These are phyloP conservation scores for Histomonas meleagridis DNA, from an alignment of 208 protist species.

Conservation along the genomic window DNA sequence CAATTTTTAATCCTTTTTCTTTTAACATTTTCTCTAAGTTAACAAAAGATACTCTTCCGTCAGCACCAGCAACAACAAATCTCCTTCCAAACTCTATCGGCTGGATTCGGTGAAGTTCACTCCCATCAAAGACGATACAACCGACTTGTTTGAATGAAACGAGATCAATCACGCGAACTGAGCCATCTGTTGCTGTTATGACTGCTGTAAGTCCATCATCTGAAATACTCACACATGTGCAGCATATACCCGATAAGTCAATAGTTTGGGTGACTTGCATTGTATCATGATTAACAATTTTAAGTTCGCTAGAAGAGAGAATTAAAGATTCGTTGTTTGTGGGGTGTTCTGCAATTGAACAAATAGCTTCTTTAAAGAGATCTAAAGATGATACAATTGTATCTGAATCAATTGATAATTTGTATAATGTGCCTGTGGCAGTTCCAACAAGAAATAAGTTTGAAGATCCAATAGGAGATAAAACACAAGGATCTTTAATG, in stretches of 20 bases:
- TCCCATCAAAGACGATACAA: not conserved
- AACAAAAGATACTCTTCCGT: not conserved
- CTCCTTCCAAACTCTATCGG: constrained; percentile 4
- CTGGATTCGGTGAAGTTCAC: not conserved
- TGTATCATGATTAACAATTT: not conserved
- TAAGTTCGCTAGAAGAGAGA: not conserved
- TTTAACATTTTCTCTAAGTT: constrained; percentile 17
- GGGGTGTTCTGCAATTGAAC: not conserved
- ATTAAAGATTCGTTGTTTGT: not conserved
- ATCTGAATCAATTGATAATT: not conserved
- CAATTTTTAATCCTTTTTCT: not conserved
- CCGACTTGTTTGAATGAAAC: constrained; percentile 22
- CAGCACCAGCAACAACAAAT: not conserved
- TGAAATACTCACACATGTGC: not conserved
- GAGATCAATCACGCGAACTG: not conserved
- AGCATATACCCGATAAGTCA: not conserved
- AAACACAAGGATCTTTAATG: not conserved
- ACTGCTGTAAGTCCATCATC: not conserved
- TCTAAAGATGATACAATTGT: not conserved
- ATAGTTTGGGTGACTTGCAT: not conserved
- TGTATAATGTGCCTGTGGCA: not conserved
- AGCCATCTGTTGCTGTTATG: constrained; percentile 1
- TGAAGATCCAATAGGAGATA: not conserved
- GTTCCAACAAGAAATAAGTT: not conserved
- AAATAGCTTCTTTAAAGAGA: not conserved